Percentiles rank a stretch among this genome's conserved stretches.
phyloP scores from a whole-genome alignment of 192 early-diverging fungal species.

The Borealophlyctis nickersoniae region DNA sequence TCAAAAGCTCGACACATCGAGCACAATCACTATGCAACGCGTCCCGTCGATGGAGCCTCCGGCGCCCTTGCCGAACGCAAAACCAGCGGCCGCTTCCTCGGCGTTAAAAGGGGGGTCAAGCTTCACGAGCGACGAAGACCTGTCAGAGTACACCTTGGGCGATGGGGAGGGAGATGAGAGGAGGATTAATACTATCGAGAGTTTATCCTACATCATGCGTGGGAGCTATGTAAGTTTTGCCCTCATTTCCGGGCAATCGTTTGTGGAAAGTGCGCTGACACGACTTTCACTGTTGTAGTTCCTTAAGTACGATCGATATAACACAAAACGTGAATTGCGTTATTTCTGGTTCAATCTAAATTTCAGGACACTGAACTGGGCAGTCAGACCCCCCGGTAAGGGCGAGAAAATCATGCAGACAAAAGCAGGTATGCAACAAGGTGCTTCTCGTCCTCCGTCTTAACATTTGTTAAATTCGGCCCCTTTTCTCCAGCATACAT shows the following conservation, averaged over 20 bases:
- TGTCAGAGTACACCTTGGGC: too few relatives aligned
- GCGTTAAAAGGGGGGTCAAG: slow-evolving; percentile 4
- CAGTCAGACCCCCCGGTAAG: slow-evolving; percentile 32
- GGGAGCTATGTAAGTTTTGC: slow-evolving; percentile 39
- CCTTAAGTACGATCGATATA: slow-evolving; percentile 40
- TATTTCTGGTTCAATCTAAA: slow-evolving; percentile 52
- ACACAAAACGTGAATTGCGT: slow-evolving; percentile 38
- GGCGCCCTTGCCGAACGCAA: too few relatives aligned
- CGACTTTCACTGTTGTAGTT: slow-evolving; percentile 38
- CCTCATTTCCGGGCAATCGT: too few relatives aligned
- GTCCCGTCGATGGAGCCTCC: too few relatives aligned
- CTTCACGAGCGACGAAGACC: neutral
- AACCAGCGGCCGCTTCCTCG: too few relatives aligned
- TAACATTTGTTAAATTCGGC: neutral
- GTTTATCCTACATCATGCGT: slow-evolving; percentile 38
- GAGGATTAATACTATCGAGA: slow-evolving; percentile 20
- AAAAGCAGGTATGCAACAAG: slow-evolving; percentile 38
- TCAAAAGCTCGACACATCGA: too few relatives aligned
- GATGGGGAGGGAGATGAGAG: neutral
- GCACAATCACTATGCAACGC: too few relatives aligned
- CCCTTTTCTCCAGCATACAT: slow-evolving; percentile 14
- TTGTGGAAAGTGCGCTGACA: too few relatives aligned
- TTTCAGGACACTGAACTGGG: slow-evolving; percentile 40
- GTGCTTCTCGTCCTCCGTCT: too few relatives aligned
- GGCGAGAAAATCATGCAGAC: slow-evolving; percentile 24